Conservation (phyloP, 78 protist species). For the Chrysochromulina parva region DNA sequence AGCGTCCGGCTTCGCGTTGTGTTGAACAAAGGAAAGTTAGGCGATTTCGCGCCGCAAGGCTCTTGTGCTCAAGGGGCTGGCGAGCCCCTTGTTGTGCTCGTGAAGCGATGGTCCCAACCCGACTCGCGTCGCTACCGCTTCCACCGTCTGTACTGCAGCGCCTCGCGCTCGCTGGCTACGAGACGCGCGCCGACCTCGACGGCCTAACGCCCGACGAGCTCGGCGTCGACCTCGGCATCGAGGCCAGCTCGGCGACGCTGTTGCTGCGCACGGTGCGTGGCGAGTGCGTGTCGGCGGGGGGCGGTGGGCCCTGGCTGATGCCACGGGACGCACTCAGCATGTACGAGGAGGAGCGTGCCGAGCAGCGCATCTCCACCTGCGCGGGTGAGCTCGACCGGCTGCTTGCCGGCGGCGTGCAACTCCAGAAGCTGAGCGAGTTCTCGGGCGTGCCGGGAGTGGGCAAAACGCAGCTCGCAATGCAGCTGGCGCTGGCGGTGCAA, state of each 20-base stretch:
- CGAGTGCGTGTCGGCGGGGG: too few species aligned
- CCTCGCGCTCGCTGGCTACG: not conserved
- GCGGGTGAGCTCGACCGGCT: constrained; percentile 32
- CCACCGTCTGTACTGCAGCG: not conserved
- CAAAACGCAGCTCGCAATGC: constrained; percentile 59
- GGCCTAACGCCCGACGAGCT: not conserved
- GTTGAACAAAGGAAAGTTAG: too few species aligned
- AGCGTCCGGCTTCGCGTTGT: too few species aligned
- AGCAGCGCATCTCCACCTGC: not conserved
- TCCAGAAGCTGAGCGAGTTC: constrained; percentile 41
- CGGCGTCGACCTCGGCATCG: not conserved
- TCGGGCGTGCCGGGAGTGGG: constrained; percentile 63
- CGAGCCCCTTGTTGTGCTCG: too few species aligned
- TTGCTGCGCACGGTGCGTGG: not conserved
- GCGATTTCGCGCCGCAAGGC: too few species aligned
- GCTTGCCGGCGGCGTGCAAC: constrained; percentile 55
- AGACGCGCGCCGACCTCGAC: not conserved
- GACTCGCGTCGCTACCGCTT: not conserved
- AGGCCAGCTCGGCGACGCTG: not conserved
- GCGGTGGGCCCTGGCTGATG: too few species aligned
- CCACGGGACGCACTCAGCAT: not conserved
- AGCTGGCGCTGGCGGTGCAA: constrained; percentile 47
- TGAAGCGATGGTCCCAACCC: too few species aligned
- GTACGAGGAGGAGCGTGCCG: not conserved
- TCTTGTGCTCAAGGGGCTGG: too few species aligned